Evolutionary conservation across 768 basidiomycete genomes (phyloP).

Genomic region (Fibroporia radiculosa): DNA sequence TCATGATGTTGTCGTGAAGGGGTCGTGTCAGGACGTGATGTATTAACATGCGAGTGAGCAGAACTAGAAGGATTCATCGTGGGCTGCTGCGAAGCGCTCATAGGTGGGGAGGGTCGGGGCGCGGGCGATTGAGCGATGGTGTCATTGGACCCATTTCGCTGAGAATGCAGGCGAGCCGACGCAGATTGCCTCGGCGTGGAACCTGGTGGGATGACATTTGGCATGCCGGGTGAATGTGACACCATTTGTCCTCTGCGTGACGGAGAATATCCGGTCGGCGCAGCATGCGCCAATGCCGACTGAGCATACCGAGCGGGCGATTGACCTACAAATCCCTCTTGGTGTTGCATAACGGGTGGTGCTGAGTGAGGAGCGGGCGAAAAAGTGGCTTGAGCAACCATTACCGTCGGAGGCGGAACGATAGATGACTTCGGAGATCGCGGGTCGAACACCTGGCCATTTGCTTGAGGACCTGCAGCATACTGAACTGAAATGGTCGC

Average conservation of each 20-base stretch:
- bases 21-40: slow-evolving; percentile 20
- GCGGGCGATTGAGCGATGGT: slow-evolving; percentile 15
- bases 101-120: slow-evolving; percentile 17
- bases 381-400: slow-evolving; percentile 1
- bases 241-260: slow-evolving; percentile 4
- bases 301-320: neutral
- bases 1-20: slow-evolving; percentile 15
- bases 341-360: neutral
- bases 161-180: slow-evolving; percentile 15
- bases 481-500: neutral
- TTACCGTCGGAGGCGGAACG: neutral
- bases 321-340: neutral
- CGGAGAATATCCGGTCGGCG: slow-evolving; percentile 5
- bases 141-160: slow-evolving; percentile 22
- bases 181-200: slow-evolving; percentile 16
- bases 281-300: neutral
- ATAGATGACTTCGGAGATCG: slow-evolving; percentile 11
- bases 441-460: slow-evolving; percentile 1
- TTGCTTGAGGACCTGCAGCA: neutral
- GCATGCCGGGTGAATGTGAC: slow-evolving; percentile 7
- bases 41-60: slow-evolving; percentile 12
- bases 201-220: slow-evolving; percentile 3
- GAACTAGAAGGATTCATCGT: slow-evolving; percentile 15
- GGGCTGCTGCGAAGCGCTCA: slow-evolving; percentile 10
- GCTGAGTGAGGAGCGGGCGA: neutral